A percentile compares a stretch with the other conserved stretches of the same genome.
Evolutionary conservation across 352 stramenopile genomes (phyloP).

Genomic region (Globisporangium cystogenes): DNA sequence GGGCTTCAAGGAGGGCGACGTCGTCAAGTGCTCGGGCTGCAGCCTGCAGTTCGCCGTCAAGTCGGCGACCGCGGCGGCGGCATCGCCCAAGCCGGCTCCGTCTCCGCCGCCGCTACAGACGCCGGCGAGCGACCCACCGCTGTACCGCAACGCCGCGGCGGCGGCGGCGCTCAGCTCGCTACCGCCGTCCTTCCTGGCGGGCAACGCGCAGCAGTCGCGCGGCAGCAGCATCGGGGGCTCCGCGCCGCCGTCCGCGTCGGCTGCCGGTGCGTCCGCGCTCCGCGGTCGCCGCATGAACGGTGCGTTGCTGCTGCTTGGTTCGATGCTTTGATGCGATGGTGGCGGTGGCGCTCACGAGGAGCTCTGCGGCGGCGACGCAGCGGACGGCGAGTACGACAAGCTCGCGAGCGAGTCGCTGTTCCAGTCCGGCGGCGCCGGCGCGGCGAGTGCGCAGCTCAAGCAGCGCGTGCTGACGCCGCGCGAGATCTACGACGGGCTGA

Average conservation of each 20-base stretch:
- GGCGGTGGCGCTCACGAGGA: background rate
- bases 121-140: constrained; percentile 23
- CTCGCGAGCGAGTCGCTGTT: constrained; percentile 53
- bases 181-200: constrained; percentile 43
- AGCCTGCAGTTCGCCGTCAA: constrained; percentile 74
- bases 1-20: constrained; percentile 66
- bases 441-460: constrained; percentile 17
- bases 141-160: constrained; percentile 57
- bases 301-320: too few relatives aligned
- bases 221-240: constrained; percentile 26
- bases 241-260: constrained; percentile 3
- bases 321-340: too few relatives aligned
- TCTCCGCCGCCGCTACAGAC: too few relatives aligned
- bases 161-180: constrained; percentile 63
- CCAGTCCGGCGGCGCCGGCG: constrained; percentile 5
- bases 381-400: constrained; percentile 71
- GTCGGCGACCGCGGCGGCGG: constrained; percentile 9
- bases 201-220: constrained; percentile 42
- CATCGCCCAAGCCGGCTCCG: constrained; percentile 9
- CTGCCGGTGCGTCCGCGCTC: background rate
- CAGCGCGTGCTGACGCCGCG: constrained; percentile 82
- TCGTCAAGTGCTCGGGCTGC: constrained; percentile 70
- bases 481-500: constrained; percentile 92
- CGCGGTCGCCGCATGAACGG: constrained; percentile 48
- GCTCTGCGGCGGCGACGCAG: constrained; percentile 5